Base-by-base conservation (phyloP, 192 early-diverging fungal species). In the Backusella westeae region DNA sequence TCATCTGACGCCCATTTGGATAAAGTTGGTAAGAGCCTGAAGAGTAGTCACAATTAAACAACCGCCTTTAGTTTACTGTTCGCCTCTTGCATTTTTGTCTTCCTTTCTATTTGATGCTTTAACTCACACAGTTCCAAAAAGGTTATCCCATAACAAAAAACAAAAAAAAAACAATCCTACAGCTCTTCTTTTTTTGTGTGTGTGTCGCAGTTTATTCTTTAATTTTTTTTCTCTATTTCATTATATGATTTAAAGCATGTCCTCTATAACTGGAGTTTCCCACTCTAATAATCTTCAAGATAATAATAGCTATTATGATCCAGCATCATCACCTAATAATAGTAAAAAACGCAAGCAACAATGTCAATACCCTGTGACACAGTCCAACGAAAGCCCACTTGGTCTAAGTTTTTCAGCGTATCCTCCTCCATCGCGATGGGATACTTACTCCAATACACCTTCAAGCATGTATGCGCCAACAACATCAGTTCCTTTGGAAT, bases 21-120 rank as follows among this genome's bases (percentile, higher is more conserved):
- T 63, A 63, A 63, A 63, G 56, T 63, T 63, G 56, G 56, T 63
- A 63, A 63, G 56, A 63, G 56, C 26, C 56, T 63, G 56, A 63
- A 26, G 56, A 14, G 23, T 26, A 63, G 56, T 63, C 56, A 63
- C 56, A 63, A 63, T 63, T 63, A 12, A 63, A 63, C 26, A 63
- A 63, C 56, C 56, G 56, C 56, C 56, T 26, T 63, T 63, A 29
- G 56, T 63, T 63, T 29, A 63, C 56, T 63, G 56, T 63, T 49
- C 46, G n/a, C 56, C 12, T 63, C 56, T 29, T 29, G 23, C 23
- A 63, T 63, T 63, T 63, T 63, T 63, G 26, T 29, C 56, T 29
- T 63, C 23, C 26, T 63, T 63, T 63, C 56, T 29, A 63, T 49
- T 63, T 63, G 56, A 63, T 63, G 23, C 56, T 63, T 63, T 63